These are phyloP conservation scores for Quercus phellos DNA, from an alignment of 331 rosid species.

Conservation along the genomic window DNA sequence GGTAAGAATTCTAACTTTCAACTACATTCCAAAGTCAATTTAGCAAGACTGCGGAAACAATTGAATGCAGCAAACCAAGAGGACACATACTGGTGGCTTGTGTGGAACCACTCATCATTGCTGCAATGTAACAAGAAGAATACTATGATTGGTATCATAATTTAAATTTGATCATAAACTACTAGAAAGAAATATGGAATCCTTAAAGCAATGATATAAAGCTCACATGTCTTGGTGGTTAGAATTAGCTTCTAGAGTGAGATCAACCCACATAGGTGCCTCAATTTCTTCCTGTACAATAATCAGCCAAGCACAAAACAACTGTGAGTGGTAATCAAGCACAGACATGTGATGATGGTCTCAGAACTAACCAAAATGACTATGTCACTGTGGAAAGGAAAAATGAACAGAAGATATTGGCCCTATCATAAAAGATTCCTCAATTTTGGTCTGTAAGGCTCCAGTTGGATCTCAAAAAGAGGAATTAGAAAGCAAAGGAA, in stretches of 20 bases:
- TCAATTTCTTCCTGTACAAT: constrained; percentile 63
- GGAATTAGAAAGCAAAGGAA: neutral
- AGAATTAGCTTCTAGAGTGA: constrained; percentile 42
- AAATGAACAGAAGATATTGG: neutral
- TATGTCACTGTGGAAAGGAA: neutral
- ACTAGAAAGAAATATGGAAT: neutral
- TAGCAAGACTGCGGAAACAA: neutral
- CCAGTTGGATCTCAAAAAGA: neutral
- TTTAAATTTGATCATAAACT: neutral
- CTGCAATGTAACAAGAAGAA: constrained; percentile 36
- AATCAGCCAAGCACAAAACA: constrained; percentile 7
- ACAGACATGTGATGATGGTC: neutral
- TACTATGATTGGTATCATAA: neutral
- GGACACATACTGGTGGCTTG: constrained; percentile 59
- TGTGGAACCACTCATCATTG: constrained; percentile 59
- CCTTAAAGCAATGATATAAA: neutral
- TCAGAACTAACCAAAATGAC: neutral
- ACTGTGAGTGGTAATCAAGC: neutral
- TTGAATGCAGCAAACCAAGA: neutral
- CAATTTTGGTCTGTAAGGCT: neutral
- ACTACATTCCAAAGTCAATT: neutral
- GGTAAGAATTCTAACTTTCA: neutral
- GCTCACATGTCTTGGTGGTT: constrained; percentile 45
- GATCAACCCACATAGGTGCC: constrained; percentile 88
- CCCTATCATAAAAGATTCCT: neutral